Conservation (phyloP, 139 green algal species). For the Chlorella sorokiniana region DNA sequence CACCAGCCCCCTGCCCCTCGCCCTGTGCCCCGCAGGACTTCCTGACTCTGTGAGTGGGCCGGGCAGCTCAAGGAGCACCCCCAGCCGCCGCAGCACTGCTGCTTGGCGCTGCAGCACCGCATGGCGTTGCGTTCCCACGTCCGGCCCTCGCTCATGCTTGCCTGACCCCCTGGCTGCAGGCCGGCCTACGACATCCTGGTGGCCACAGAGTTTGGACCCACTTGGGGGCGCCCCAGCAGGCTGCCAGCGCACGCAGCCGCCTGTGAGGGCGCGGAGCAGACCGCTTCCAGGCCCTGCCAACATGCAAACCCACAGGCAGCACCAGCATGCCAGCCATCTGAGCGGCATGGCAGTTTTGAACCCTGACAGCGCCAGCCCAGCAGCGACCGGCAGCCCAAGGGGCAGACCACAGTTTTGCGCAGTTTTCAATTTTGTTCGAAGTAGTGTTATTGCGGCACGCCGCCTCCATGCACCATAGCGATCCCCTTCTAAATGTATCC, state of each 20-base stretch:
- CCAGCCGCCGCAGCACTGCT: too few relatives aligned
- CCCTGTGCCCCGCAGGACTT: slow-evolving; percentile 51
- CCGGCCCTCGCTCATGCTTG: not conserved
- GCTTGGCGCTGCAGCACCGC: not conserved
- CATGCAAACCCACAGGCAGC: not conserved
- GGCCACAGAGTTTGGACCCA: slow-evolving; percentile 23
- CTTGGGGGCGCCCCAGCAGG: not conserved
- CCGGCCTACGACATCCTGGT: slow-evolving; percentile 55
- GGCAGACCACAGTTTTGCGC: not conserved
- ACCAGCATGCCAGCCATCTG: not conserved
- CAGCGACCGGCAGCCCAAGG: not conserved
- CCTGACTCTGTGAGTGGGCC: too few relatives aligned
- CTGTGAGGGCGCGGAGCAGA: slow-evolving; percentile 5
- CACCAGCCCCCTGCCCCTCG: too few relatives aligned
- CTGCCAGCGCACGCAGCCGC: not conserved
- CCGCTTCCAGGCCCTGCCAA: not conserved
- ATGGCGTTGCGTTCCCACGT: not conserved
- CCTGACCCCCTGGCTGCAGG: slow-evolving; percentile 29
- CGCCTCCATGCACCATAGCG: not conserved
- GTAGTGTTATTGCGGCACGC: too few relatives aligned
- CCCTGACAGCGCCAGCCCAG: not conserved
- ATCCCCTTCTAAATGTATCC: not conserved
- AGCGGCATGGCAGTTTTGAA: slow-evolving; percentile 4
- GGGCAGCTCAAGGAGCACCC: too few relatives aligned
- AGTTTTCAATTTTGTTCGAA: not conserved